Evolutionary conservation across 2,329 filamentous ascomycete genomes (phyloP).

Genomic region (Pseudophaeomoniella oleicola): DNA sequence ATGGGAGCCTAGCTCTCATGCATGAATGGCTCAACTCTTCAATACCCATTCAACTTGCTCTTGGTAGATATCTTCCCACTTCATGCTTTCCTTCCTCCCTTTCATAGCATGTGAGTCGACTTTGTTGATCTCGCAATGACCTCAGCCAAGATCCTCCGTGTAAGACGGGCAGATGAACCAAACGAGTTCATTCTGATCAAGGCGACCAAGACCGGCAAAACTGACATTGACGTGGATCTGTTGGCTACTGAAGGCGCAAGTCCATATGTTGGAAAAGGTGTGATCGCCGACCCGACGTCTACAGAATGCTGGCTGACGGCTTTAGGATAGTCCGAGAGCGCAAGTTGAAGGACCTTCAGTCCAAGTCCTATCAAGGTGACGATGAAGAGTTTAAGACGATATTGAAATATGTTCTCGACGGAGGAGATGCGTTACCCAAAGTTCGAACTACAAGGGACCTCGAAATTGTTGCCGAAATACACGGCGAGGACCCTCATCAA

Average conservation of each 20-base stretch:
- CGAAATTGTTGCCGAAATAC: constrained; percentile 2
- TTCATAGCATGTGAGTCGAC: no score
- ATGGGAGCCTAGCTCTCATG: no score
- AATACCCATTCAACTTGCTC: no score
- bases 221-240: constrained; percentile 36
- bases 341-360: constrained; percentile 21
- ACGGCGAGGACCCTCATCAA: constrained; percentile 15
- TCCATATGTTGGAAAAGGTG: constrained; percentile 35
- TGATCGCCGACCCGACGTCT: constrained; percentile 5
- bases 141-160: neutral
- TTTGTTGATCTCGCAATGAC: no score
- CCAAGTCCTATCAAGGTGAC: constrained; percentile 27
- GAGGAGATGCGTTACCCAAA: constrained; percentile 3
- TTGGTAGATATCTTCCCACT: no score
- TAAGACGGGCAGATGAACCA: neutral
- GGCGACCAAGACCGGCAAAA: neutral
- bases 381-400: constrained; percentile 27
- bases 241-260: constrained; percentile 43
- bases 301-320: constrained; percentile 1
- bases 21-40: no score
- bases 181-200: neutral
- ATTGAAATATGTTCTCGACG: constrained; percentile 19
- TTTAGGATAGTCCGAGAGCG: constrained; percentile 20
- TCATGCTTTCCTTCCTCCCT: no score
- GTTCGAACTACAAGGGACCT: neutral